Percentiles rank a stretch among this genome's conserved stretches.
Conservation (phyloP, 225 moss, liverwort and hornwort genomes). For the Physcomitrellopsis africana region DNA sequence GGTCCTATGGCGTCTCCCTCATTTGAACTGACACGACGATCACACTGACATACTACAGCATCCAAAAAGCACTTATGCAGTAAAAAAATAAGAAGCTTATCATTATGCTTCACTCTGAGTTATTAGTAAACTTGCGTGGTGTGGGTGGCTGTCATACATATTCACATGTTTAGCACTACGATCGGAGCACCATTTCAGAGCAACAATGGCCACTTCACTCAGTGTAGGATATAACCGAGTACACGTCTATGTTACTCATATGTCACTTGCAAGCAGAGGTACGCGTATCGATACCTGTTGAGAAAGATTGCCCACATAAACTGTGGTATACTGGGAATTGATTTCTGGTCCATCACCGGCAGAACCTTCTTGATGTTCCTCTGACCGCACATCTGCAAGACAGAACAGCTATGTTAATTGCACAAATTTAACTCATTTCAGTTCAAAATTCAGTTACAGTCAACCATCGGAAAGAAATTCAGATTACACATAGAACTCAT, state of each 20-base stretch:
- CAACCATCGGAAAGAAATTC: neutral
- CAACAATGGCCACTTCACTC: constrained; percentile 26
- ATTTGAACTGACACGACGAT: constrained; percentile 33
- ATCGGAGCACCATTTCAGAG: constrained; percentile 21
- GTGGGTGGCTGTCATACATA: neutral
- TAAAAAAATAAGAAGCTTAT: constrained; percentile 29
- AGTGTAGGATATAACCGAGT: neutral
- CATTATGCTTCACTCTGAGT: constrained; percentile 34
- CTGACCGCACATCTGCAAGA: constrained; percentile 68
- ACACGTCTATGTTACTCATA: constrained; percentile 3
- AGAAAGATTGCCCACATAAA: constrained; percentile 92
- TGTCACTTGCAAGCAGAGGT: constrained; percentile 10
- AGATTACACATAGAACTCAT: neutral
- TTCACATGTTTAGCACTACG: constrained; percentile 26
- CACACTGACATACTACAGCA: constrained; percentile 43
- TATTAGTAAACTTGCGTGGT: constrained; percentile 32
- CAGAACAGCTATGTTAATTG: constrained; percentile 15
- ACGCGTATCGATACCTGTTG: constrained; percentile 64
- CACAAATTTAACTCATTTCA: constrained; percentile 1
- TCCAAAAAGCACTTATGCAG: constrained; percentile 36
- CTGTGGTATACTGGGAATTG: constrained; percentile 91
- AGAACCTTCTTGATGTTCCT: constrained; percentile 75
- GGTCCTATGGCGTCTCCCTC: constrained; percentile 11
- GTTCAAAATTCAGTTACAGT: neutral
- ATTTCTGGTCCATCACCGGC: constrained; percentile 84